Evolutionary conservation across 345 rosid genomes (phyloP).

Genomic region (Murraya paniculata): DNA sequence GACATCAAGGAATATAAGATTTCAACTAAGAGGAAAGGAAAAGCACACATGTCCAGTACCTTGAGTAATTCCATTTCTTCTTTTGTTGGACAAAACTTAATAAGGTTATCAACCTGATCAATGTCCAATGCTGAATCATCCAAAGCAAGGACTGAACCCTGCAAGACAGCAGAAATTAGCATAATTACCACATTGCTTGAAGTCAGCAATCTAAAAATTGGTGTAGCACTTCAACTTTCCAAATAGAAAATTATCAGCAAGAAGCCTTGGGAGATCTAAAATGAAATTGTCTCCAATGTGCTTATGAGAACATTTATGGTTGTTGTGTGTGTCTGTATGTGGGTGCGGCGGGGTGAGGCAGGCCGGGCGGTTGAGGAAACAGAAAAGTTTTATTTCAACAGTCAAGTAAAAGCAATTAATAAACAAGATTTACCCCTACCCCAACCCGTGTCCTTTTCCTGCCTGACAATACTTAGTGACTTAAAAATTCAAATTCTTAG

Average conservation of each 20-base stretch:
- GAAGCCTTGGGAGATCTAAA: background rate
- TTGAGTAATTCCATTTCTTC: slow-evolving; percentile 74
- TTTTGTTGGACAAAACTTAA: slow-evolving; percentile 84
- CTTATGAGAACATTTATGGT: background rate
- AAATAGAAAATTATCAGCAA: background rate
- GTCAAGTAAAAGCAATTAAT: background rate
- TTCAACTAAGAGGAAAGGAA: background rate
- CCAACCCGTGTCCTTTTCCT: background rate
- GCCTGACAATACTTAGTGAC: background rate
- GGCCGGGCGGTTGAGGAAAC: background rate
- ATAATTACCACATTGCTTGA: slow-evolving; percentile 4
- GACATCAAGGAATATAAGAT: background rate
- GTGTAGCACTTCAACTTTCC: slow-evolving; percentile 9
- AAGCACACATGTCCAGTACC: slow-evolving; percentile 33
- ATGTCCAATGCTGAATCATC: slow-evolving; percentile 70
- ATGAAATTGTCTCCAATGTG: background rate
- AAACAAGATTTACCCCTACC: background rate
- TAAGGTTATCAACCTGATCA: slow-evolving; percentile 82
- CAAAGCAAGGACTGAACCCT: slow-evolving; percentile 74
- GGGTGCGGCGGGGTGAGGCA: too few species aligned
- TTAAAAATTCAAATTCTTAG: background rate
- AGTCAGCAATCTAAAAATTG: background rate
- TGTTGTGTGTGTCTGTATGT: too few species aligned
- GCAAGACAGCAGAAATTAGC: slow-evolving; percentile 31
- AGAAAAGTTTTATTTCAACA: background rate